Conservation (phyloP, 345 rosid species). For the Euphorbia lathyris region DNA sequence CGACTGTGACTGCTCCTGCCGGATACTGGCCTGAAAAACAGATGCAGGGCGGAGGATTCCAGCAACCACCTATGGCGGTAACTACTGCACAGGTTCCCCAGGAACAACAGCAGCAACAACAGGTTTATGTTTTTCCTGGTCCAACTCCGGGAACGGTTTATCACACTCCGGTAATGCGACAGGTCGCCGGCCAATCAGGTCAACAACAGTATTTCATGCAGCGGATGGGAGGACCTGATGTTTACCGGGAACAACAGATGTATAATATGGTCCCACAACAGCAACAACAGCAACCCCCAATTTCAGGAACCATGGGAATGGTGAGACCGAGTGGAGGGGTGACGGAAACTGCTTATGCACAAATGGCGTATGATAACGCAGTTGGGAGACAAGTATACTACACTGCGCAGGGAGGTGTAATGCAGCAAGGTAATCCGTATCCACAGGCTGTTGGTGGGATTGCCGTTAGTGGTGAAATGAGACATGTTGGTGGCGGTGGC, state of each 20-base stretch:
- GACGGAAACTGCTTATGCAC: conserved; percentile 51
- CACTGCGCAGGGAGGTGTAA: conserved; percentile 42
- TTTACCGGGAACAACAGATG: conserved; percentile 67
- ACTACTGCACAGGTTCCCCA: conserved; percentile 30
- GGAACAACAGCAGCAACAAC: conserved; percentile 39
- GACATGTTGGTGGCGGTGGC: conserved; percentile 27
- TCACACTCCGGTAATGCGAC: conserved; percentile 49
- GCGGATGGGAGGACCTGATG: conserved; percentile 49
- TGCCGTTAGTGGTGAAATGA: conserved; percentile 47
- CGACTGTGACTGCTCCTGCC: conserved; percentile 30
- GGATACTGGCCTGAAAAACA: conserved; percentile 69
- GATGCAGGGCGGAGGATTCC: conserved; percentile 40
- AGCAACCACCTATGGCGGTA: conserved; percentile 30
- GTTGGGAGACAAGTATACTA: conserved; percentile 71
- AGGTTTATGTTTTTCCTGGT: conserved; percentile 54
- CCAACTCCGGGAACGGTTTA: conserved; percentile 35
- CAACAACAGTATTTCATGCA: conserved; percentile 79
- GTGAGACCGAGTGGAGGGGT: conserved; percentile 39
- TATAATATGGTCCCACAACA: conserved; percentile 49
- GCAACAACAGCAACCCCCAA: conserved; percentile 21
- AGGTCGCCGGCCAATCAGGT: conserved; percentile 45
- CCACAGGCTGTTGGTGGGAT: conserved; percentile 56
- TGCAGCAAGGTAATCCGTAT: conserved; percentile 38
- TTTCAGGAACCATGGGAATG: conserved; percentile 27
- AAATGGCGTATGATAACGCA: conserved; percentile 49